These are phyloP conservation scores for Fraxinus dipetala DNA, from an alignment of 305 asterid species.

Conservation along the genomic window DNA sequence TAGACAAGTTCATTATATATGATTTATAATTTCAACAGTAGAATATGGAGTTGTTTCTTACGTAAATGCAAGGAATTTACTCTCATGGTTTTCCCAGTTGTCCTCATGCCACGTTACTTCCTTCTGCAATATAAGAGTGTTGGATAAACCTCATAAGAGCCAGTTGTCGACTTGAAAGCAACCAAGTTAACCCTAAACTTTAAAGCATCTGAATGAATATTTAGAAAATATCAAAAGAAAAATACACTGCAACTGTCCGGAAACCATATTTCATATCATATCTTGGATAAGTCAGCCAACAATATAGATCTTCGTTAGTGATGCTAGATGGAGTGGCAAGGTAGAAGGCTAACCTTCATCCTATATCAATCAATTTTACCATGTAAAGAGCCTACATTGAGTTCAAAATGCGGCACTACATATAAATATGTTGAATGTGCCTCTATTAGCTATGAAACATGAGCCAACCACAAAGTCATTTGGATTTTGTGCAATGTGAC, in stretches of 20 bases:
- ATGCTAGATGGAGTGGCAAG: not conserved
- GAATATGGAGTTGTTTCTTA: slow-evolving; percentile 39
- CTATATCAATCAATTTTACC: not conserved
- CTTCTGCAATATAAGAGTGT: slow-evolving; percentile 43
- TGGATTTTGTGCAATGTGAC: not conserved
- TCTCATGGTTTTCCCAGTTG: slow-evolving; percentile 80
- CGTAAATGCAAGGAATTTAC: slow-evolving; percentile 96
- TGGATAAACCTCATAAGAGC: slow-evolving; percentile 12
- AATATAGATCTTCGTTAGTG: not conserved
- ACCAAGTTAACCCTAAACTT: not conserved
- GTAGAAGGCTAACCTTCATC: not conserved
- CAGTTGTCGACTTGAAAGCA: slow-evolving; percentile 1
- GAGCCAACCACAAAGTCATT: not conserved
- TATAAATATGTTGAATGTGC: not conserved
- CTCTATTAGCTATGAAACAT: not conserved
- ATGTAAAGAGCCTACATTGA: not conserved
- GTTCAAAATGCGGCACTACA: not conserved
- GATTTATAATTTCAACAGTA: not conserved
- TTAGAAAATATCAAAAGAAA: not conserved
- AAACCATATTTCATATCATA: not conserved
- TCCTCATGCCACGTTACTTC: slow-evolving; percentile 97
- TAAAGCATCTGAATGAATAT: not conserved
- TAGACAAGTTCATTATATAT: not conserved
- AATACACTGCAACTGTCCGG: not conserved
- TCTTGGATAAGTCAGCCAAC: not conserved